phyloP scores from a whole-genome alignment of 1,139 yeast species.

The Nadsonia commutata region DNA sequence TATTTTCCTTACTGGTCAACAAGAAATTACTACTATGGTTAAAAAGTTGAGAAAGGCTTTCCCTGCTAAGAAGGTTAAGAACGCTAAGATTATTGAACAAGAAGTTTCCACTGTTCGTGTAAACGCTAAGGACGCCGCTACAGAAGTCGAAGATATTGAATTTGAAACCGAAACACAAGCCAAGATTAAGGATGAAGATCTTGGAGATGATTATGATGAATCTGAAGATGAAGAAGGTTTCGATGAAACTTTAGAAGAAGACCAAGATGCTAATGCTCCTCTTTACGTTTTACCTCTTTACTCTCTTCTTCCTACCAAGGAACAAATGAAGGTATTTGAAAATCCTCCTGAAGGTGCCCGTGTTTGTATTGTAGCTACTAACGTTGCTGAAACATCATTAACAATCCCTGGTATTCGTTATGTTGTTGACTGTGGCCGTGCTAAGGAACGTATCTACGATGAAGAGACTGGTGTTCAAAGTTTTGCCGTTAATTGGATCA shows the following conservation, averaged over 20 bases:
- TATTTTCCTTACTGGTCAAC: slow-evolving; percentile 85
- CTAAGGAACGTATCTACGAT: slow-evolving; percentile 76
- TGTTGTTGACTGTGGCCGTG: slow-evolving; percentile 89
- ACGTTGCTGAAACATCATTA: slow-evolving; percentile 93
- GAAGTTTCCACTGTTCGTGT: slow-evolving; percentile 35
- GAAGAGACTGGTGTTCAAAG: slow-evolving; percentile 85
- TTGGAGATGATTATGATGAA: slow-evolving; percentile 27
- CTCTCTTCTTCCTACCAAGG: slow-evolving; percentile 79
- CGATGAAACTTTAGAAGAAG: slow-evolving; percentile 64
- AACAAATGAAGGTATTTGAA: slow-evolving; percentile 88
- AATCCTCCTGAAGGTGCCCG: slow-evolving; percentile 76
- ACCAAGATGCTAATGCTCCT: slow-evolving; percentile 68
- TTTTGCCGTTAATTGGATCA: slow-evolving; percentile 81
- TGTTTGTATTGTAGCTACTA: slow-evolving; percentile 87
- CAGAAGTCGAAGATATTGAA: slow-evolving; percentile 83
- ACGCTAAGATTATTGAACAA: slow-evolving; percentile 15
- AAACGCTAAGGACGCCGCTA: slow-evolving; percentile 44
- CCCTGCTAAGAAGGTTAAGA: slow-evolving; percentile 27
- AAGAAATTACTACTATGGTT: slow-evolving; percentile 71
- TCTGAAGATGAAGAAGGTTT: slow-evolving; percentile 80
- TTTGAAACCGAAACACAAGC: slow-evolving; percentile 38
- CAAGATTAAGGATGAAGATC: slow-evolving; percentile 30
- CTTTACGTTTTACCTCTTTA: slow-evolving; percentile 83
- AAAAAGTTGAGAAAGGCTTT: slow-evolving; percentile 53
- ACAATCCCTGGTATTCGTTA: slow-evolving; percentile 93